phyloP scores from a whole-genome alignment of 345 rosid species.

The Camelina neglecta region DNA sequence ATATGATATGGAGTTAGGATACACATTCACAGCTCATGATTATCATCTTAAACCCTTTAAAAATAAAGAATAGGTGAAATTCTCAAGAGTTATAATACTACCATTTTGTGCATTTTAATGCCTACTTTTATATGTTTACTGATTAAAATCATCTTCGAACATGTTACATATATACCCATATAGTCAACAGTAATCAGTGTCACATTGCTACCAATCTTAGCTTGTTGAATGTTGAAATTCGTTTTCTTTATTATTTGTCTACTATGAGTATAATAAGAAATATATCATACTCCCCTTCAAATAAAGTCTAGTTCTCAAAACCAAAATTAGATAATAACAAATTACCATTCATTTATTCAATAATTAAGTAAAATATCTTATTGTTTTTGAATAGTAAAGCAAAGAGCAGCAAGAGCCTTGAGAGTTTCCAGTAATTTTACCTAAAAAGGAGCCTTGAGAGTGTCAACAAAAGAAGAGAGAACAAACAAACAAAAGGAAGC shows the following conservation, averaged over 20 bases:
- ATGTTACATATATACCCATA: conserved; percentile 30
- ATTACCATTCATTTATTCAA: background rate
- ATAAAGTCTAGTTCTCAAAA: no score
- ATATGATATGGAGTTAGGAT: background rate
- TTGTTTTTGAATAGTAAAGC: conserved; percentile 19
- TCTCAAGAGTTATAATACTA: background rate
- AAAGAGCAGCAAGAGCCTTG: conserved; percentile 36
- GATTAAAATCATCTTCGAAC: conserved; percentile 25
- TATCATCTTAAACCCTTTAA: conserved; percentile 16
- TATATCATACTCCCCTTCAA: no score
- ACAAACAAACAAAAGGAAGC: conserved; percentile 35
- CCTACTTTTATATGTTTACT: conserved; percentile 15
- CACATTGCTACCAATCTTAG: conserved; percentile 36
- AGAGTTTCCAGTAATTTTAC: conserved; percentile 21
- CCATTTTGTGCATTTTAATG: background rate
- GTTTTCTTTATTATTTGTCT: background rate
- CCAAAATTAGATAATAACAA: no score
- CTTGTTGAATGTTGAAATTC: conserved; percentile 19
- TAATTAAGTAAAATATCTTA: background rate
- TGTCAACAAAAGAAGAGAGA: conserved; percentile 37
- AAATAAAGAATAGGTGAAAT: background rate
- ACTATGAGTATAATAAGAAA: no score
- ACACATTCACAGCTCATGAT: conserved; percentile 5
- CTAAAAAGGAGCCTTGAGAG: conserved; percentile 33
- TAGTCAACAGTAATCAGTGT: conserved; percentile 29